phyloP scores from a whole-genome alignment of 1,284 basidiomycete species.

The Ustilago lituana region DNA sequence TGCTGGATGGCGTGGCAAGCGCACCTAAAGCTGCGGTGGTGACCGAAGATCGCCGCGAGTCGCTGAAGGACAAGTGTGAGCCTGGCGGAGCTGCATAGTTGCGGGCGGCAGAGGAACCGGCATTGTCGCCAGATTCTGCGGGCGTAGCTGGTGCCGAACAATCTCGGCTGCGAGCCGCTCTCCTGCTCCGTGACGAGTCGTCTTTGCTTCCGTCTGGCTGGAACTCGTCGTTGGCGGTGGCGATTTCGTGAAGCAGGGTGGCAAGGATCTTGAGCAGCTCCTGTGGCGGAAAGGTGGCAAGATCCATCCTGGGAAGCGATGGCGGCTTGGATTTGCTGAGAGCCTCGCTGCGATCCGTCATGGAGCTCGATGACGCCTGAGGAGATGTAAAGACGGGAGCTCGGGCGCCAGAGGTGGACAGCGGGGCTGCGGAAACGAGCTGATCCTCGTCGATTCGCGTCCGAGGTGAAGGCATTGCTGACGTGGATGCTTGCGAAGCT shows the following conservation, averaged over 20 bases:
- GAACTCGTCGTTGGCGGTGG: conserved; percentile 82
- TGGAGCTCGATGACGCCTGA: conserved; percentile 5
- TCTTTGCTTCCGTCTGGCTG: conserved; percentile 50
- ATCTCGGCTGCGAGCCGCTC: conserved; percentile 26
- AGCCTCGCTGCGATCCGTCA: conserved; percentile 9
- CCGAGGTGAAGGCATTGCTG: conserved; percentile 18
- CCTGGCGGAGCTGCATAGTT: conserved; percentile 30
- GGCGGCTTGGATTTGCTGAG: conserved; percentile 12
- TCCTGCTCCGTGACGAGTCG: conserved; percentile 23
- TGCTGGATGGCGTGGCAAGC: conserved; percentile 80
- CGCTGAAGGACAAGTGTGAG: conserved; percentile 50
- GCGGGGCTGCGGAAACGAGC: not conserved
- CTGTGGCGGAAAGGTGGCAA: conserved; percentile 71
- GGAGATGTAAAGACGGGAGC: conserved; percentile 5
- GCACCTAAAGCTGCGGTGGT: conserved; percentile 83
- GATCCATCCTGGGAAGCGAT: conserved; percentile 69
- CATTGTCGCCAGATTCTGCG: conserved; percentile 1
- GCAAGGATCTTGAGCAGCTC: conserved; percentile 88
- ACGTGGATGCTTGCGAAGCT: conserved; percentile 5
- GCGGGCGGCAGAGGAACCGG: conserved; percentile 2
- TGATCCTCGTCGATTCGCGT: conserved; percentile 12
- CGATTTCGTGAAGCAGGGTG: conserved; percentile 87
- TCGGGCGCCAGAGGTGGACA: not conserved
- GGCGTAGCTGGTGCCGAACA: conserved; percentile 27
- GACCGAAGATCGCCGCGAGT: conserved; percentile 52